These are phyloP conservation scores for Verruconis gallopava DNA, from an alignment of 2,329 filamentous ascomycete genomes.

Conservation along the genomic window DNA sequence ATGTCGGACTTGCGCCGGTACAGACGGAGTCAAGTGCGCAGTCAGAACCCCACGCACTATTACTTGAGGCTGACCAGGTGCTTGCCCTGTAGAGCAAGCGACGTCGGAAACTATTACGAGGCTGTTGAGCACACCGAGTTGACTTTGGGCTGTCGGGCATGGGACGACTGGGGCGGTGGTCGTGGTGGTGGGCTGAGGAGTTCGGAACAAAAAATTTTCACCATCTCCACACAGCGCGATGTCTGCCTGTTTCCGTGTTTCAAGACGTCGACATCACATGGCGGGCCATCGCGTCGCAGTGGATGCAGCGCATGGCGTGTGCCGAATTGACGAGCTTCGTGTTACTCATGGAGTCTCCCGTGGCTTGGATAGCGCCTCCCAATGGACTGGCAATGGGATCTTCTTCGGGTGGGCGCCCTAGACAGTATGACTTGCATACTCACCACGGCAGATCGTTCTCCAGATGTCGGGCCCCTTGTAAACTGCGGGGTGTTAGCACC, in stretches of 20 bases:
- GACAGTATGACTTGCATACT: not conserved
- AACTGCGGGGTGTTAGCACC: too few species aligned
- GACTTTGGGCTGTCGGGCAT: not conserved
- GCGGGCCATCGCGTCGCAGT: not conserved
- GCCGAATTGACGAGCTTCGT: not conserved
- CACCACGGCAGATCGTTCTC: too few species aligned
- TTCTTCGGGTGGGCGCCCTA: not conserved
- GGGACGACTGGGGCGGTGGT: too few species aligned
- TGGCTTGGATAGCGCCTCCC: not conserved
- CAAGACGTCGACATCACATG: not conserved
- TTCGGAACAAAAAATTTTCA: not conserved
- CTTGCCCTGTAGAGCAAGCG: not conserved
- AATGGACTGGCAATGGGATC: not conserved
- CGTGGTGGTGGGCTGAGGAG: too few species aligned
- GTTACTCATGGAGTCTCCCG: not conserved
- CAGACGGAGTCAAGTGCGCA: too few species aligned
- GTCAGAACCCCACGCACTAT: conserved; percentile 1
- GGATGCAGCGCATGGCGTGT: not conserved
- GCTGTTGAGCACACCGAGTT: conserved; percentile 1
- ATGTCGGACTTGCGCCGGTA: too few species aligned
- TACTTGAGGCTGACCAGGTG: not conserved
- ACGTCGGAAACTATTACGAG: not conserved
- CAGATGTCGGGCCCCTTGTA: too few species aligned
- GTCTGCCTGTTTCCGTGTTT: too few species aligned
- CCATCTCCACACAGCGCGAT: not conserved